These are phyloP conservation scores for Smithsoniella earleae DNA, from an alignment of 163 green algal species.

Conservation along the genomic window DNA sequence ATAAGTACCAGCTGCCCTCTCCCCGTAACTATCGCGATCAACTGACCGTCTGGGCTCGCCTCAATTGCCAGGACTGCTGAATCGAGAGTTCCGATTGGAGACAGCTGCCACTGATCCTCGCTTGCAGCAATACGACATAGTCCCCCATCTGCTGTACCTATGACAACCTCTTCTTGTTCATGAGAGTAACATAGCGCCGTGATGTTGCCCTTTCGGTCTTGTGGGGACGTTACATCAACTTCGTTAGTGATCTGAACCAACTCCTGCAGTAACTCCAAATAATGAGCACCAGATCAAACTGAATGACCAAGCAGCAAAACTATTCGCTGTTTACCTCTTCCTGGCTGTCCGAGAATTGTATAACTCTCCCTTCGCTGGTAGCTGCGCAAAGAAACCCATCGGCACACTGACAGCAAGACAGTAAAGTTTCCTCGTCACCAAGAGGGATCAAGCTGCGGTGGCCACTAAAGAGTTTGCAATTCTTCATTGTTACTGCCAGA, in stretches of 20 bases:
- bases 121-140: background rate
- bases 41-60: constrained; percentile 19
- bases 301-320: no score
- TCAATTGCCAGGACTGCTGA: constrained; percentile 20
- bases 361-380: background rate
- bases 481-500: background rate
- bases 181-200: no score
- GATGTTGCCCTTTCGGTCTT: no score
- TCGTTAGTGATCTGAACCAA: no score
- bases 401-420: background rate
- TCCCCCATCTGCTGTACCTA: background rate
- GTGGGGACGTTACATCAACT: no score
- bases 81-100: constrained; percentile 14
- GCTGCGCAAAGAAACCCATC: background rate
- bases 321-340: no score
- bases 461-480: constrained; percentile 21
- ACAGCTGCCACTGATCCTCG: background rate
- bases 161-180: constrained; percentile 4
- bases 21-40: constrained; percentile 7
- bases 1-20: constrained; percentile 16
- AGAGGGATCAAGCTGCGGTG: no score
- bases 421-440: background rate
- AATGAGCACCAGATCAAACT: no score
- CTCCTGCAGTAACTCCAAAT: no score
- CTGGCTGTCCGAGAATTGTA: background rate